Base-by-base conservation (phyloP, 805 yeast genomes). In the Saccharomyces paradoxus region DNA sequence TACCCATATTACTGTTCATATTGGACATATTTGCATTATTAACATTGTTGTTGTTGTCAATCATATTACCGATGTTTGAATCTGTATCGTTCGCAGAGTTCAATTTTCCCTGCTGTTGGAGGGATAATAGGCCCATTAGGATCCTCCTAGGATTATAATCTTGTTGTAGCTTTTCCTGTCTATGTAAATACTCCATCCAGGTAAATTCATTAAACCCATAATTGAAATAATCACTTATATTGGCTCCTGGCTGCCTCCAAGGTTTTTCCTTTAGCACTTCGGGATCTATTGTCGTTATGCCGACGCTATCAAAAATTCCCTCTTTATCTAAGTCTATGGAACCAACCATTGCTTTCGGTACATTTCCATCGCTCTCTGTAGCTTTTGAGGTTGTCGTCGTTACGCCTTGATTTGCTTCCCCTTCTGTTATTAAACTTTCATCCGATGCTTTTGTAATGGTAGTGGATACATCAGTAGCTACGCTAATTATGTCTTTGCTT, bases 211-310 rank as follows among this genome's bases (percentile, higher is more conserved):
- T 96, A 67, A 94, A 94, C 1, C 99, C 99, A 65, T 83, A 94
- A 72, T 94, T 94, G 77, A 94, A 94, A 71, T 90, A 95, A 70
- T 94, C 98, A 7, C 96, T 81, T 46, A 89, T 73, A 71, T 94
- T 97, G 3, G 96, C 96, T 41, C 98, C 99, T 1, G 98, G 97
- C 59, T 87, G 83, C 67, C 99, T 81, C 99, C 99, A 94, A 8
- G 99, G 99, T 73, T 95, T 95, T 60, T 90, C 96, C 59, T 88
- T 89, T 50, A 91, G 73, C 53, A 84, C 86, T 56, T 86, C 92
- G 10, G 92, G 77, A 56, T 87, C 86, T 12, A 92, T 77, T 60
- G 86, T 83, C 0, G 96, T 88, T 50, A 94, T 75, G 3, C 96
- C 96, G 61, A 81, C 78, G 2, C 96, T 97, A 51, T 90, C 86